These are phyloP conservation scores for Phytophthora melonis DNA, from an alignment of 352 stramenopile species.

Conservation along the genomic window DNA sequence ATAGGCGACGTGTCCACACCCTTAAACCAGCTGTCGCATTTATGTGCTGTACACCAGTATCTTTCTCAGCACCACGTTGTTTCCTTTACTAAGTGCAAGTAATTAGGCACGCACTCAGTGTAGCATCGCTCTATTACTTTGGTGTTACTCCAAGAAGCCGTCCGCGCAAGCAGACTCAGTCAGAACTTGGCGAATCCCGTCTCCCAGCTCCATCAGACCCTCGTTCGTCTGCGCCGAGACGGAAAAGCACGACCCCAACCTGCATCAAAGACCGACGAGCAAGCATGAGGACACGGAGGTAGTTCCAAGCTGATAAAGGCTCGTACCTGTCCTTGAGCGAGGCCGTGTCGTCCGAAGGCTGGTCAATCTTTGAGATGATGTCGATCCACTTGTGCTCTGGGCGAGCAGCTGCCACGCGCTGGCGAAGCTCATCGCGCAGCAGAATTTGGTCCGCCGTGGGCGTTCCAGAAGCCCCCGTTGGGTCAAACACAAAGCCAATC, in stretches of 20 bases:
- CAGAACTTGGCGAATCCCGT: constrained; percentile 62
- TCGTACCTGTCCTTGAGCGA: constrained; percentile 50
- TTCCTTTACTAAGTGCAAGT: too few relatives aligned
- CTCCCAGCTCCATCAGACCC: constrained; percentile 67
- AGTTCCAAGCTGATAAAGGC: background rate
- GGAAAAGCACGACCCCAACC: constrained; percentile 33
- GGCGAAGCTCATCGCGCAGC: constrained; percentile 77
- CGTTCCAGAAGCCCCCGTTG: constrained; percentile 74
- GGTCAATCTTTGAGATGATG: constrained; percentile 89
- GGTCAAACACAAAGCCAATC: constrained; percentile 89
- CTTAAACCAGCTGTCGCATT: background rate
- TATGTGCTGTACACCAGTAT: background rate
- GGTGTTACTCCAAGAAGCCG: constrained; percentile 21
- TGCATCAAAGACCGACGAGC: constrained; percentile 17
- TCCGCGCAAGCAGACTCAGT: constrained; percentile 36
- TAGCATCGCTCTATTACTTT: constrained; percentile 9
- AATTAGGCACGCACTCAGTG: background rate
- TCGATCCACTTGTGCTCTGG: constrained; percentile 79
- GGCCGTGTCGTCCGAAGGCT: constrained; percentile 53
- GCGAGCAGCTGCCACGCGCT: constrained; percentile 49
- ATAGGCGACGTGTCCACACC: constrained; percentile 1
- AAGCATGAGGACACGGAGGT: background rate
- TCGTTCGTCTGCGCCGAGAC: constrained; percentile 86
- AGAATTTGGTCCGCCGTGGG: constrained; percentile 66
- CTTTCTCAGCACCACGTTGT: background rate